Evolutionary conservation across 352 stramenopile species (phyloP), one percentile per base, ranked within the genome.

Genomic region (Globisporangium acanthophoron): DNA sequence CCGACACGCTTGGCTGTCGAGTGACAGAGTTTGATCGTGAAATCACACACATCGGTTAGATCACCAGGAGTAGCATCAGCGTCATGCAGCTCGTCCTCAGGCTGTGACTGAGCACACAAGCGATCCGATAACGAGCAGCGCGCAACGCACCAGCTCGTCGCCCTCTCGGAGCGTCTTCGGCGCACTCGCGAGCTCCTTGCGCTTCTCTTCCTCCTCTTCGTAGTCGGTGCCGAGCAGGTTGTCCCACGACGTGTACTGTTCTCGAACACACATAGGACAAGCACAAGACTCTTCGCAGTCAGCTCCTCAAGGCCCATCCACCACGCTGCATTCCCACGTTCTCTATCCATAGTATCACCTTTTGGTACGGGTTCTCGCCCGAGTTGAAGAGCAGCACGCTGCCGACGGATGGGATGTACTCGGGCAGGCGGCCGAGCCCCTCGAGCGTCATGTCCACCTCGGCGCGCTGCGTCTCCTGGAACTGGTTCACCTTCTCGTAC

Each of bases 301-400:
- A 46, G 41, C 33, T 37, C 8, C 33, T 37, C 33, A 37, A 20
- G 41, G 8, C 39, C 39, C 37, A 15, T 44, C 24, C 1, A 27
- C 24, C 24, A 27, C 24, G 24, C 24, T 27, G 24, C 39, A 5
- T 44, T 15, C 18, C 35, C 20, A 61, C 43, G 6, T 27, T 50
- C 18, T 24, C 16, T 20, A 3, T 39, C 40, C 1, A 49, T 24
- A 44, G 9, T 20, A 37, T 15, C 54, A 92, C 85, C 72, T 91
- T 90, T 60, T 95, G 83, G 62, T 95, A 95, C 45, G 85, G 85
- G 50, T 92, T 95, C 68, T 95, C 80, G 21, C 80, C 81, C 11
- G 85, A 95, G 58, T 95, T 95, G 64, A 95, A 95, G 18, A 95
- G 71, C 66, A 95, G 52, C 18, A 95, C 78, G 53, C 80, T 90